Evolutionary conservation across 371 early-diverging fungal species (phyloP).

Genomic region (Lichtheimia ornata): DNA sequence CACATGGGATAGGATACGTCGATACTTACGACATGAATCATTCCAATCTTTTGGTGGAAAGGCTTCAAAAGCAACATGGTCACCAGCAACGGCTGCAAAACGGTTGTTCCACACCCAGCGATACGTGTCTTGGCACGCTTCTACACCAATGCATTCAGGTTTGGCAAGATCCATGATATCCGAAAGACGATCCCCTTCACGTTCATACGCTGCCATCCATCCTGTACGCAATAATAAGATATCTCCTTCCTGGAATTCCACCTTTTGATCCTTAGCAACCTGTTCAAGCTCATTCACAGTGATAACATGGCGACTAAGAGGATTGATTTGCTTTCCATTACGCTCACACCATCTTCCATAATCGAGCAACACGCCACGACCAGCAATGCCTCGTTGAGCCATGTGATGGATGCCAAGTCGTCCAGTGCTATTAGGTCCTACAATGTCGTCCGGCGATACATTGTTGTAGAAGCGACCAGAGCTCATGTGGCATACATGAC

Average conservation of each 20-base stretch:
- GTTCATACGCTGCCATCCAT: conserved; percentile 28
- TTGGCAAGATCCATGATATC: conserved; percentile 9
- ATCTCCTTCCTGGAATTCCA: conserved; percentile 38
- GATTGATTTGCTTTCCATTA: conserved; percentile 26
- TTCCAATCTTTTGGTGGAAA: conserved; percentile 26
- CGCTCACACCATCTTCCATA: conserved; percentile 40
- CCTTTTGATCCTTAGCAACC: conserved; percentile 36
- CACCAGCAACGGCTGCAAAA: conserved; percentile 44
- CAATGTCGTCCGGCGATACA: conserved; percentile 18
- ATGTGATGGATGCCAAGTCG: conserved; percentile 45
- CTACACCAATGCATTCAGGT: conserved; percentile 33
- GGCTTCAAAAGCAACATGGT: conserved; percentile 39
- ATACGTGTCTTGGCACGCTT: conserved; percentile 42
- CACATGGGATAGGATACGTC: background rate
- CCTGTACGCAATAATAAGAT: conserved; percentile 45
- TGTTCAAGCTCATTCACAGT: conserved; percentile 37
- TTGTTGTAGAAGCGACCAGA: conserved; percentile 36
- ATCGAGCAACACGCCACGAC: conserved; percentile 45
- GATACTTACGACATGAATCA: conserved; percentile 29
- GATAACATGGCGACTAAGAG: conserved; percentile 32
- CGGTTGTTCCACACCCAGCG: conserved; percentile 49
- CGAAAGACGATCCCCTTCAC: background rate
- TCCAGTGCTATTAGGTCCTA: conserved; percentile 14
- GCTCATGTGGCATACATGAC: conserved; percentile 28
- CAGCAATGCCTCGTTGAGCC: conserved; percentile 47